Percentiles rank a stretch among this genome's conserved stretches.
phyloP scores from a whole-genome alignment of 768 basidiomycete species.

The Cystofilobasidium capitatum region DNA sequence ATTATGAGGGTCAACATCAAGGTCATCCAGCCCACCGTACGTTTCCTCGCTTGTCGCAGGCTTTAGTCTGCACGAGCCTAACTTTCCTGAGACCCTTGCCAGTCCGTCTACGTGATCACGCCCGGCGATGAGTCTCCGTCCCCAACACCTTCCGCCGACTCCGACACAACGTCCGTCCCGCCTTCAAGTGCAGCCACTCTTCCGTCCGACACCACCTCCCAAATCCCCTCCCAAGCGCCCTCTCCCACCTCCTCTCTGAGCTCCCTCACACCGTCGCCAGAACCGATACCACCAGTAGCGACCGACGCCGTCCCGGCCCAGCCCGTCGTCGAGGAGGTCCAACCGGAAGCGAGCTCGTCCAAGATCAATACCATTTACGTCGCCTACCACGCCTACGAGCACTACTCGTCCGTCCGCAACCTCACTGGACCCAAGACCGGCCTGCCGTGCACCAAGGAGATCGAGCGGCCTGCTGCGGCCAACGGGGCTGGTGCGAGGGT shows the following conservation, averaged over 20 bases:
- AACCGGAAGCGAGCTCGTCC: background rate
- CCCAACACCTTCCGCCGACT: background rate
- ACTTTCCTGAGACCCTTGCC: background rate
- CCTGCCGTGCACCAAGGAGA: constrained; percentile 26
- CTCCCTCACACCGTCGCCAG: background rate
- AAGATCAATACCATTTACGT: constrained; percentile 24
- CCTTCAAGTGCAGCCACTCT: background rate
- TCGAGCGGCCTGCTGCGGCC: background rate
- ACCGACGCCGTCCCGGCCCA: background rate
- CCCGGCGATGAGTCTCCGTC: background rate
- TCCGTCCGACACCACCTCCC: background rate
- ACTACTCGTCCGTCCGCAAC: constrained; percentile 88
- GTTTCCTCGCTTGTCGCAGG: background rate
- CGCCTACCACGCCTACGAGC: constrained; percentile 54
- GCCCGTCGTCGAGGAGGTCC: background rate
- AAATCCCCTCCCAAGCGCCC: background rate
- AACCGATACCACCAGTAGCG: background rate
- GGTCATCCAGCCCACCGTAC: constrained; percentile 81
- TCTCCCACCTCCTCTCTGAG: background rate
- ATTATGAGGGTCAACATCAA: constrained; percentile 69
- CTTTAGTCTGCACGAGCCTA: background rate
- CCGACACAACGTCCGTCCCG: background rate
- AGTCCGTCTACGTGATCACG: background rate
- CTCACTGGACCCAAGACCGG: constrained; percentile 72
- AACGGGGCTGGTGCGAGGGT: background rate